Base-by-base conservation (phyloP, 371 early-diverging fungal species). In the Mucor saturninus region DNA sequence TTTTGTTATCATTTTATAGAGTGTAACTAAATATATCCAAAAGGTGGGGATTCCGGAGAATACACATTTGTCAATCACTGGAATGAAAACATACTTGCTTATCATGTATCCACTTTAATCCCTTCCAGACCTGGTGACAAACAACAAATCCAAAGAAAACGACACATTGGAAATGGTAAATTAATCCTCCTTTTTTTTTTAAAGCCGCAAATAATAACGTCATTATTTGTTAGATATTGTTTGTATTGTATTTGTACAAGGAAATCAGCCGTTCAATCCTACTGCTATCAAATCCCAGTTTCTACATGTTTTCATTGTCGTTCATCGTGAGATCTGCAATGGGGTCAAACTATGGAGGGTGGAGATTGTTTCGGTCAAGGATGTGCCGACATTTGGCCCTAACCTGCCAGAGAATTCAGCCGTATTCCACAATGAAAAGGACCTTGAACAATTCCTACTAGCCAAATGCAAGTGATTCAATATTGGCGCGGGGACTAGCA, bases 81-180 rank as follows among this genome's bases (percentile, higher is more conserved):
- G 84, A 86, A 83, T 71, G 91, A 87, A 14, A 90, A 90, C 68
- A 86, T 85, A 60, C 79, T 95, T 56, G 92, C 93, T 78, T 95
- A 91, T 74, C 95, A 95, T 71, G 91, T 94, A 8, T 84, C 93
- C 3, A 86, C 94, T 0, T 64, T 92, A 43, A 81, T 95, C n/a
- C 95, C 95, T 10, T 86, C 77, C 62, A 85, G 80, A 54, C 79
- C 74, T 11, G 83, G 82, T 11, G 94, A 94, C 67, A 80, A 80
- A 43, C 93, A 94, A 64, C 93, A 93, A 64, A 81, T 94, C 42
- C 93, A 93, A 64, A 77, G 91, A 49, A 95, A 95, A 67, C 78
- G 93, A 26, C 94, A 93, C 71, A 91, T 95, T 48, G 95, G 95
- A 48, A 95, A 95, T 73, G 93, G 82, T 82, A 77, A 46, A 13